phyloP scores from a whole-genome alignment of 2,329 filamentous ascomycete species.

The Aspergillus novoparasiticus region DNA sequence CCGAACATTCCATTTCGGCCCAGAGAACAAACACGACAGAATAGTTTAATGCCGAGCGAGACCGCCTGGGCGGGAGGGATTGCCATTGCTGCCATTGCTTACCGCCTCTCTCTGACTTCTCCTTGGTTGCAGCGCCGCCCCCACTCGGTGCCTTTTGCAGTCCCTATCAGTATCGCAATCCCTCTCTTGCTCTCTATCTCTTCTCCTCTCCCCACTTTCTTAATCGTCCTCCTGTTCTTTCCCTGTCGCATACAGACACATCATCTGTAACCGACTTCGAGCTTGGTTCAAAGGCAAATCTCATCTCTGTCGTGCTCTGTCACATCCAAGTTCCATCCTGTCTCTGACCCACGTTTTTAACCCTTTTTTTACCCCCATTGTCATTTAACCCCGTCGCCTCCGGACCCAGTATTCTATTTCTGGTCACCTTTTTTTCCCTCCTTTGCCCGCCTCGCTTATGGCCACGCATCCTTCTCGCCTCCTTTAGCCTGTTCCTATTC shows the following conservation, averaged over 20 bases:
- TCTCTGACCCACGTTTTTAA: constrained; percentile 3
- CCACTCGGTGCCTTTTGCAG: constrained; percentile 8
- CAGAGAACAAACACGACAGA: background rate
- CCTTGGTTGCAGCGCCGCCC: background rate
- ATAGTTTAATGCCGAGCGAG: background rate
- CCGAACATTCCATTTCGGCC: background rate
- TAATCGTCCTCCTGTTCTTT: background rate
- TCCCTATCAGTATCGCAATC: constrained; percentile 1
- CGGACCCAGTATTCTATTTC: constrained; percentile 12
- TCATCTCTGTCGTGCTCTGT: background rate
- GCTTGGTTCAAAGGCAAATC: background rate
- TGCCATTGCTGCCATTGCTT: background rate
- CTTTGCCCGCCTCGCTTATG: constrained; percentile 23
- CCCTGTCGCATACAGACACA: constrained; percentile 1
- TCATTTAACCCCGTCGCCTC: constrained; percentile 20
- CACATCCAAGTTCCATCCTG: background rate
- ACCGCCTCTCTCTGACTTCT: background rate
- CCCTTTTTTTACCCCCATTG: constrained; percentile 2
- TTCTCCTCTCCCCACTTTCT: background rate
- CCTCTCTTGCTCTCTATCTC: constrained; percentile 2
- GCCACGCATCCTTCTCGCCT: constrained; percentile 19
- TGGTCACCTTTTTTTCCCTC: constrained; percentile 11
- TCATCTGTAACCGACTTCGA: background rate
- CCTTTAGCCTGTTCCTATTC: constrained; percentile 7
- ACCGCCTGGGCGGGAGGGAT: constrained; percentile 2